Base-by-base conservation (phyloP, 2,329 filamentous ascomycete species). In the Plenodomus tracheiphilus region DNA sequence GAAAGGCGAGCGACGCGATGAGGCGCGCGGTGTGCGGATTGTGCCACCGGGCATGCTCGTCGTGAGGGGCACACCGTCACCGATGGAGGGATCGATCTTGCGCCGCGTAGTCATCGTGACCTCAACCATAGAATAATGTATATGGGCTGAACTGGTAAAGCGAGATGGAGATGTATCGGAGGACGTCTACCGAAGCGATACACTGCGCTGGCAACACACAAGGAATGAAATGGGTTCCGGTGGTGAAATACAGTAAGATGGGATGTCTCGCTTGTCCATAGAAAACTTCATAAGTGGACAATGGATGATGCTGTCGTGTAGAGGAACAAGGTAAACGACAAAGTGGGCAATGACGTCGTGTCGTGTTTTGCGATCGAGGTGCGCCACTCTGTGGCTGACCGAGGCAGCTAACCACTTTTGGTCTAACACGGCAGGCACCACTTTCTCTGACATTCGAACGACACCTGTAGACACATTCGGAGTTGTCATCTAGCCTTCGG, bases 1-100 rank as follows among this genome's bases (percentile, higher is more conserved):
- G 72, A 82, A 84, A 2, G 88, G 86, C 30, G 79, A 77, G 49
- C 67, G 70, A 7, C 60, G 53, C n/a, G 58, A 56, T 17, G 61
- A 56, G 17, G 61, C 58, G 15, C 59, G 66, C 20, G 55, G 55
- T 7, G 53, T 42, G 18, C 59, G 65, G 19, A 63, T 59, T n/a
- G 62, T 58, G 32, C 53, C 53, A 9, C 55, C 37, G 15, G 66
- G 56, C 61, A 64, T 66, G 37, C 53, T 56, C 18, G 61, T 51
- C 44, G 62, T 63, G 44, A 60, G 51, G 18, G 65, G 53, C 6
- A 39, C 48, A 41, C 46, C 55, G 44, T 55, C 43, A 11, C 19
- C 50, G 18, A 25, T 46, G 35, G 46, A 40, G 18, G 58, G 56
- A 20, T 62, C 52, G 41, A 58, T 53, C 65, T 66, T 71, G 57